Percentiles rank a stretch among this genome's conserved stretches.
Conservation (phyloP, 2,329 filamentous ascomycete species). For the Trichoderma brevicompactum region DNA sequence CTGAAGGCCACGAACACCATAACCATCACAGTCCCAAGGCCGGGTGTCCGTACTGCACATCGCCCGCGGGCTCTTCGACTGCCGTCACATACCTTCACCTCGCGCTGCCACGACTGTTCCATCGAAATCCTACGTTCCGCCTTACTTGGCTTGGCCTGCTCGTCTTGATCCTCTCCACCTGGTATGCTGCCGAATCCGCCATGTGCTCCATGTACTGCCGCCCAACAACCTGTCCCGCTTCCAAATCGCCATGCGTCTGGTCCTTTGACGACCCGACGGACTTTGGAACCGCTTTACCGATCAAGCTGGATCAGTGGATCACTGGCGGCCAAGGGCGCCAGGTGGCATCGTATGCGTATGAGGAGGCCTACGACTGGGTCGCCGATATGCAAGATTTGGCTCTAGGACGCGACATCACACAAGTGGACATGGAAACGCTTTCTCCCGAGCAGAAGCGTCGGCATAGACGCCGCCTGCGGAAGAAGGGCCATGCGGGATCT, state of each 20-base stretch:
- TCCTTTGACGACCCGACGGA: conserved; percentile 60
- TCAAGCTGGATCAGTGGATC: conserved; percentile 66
- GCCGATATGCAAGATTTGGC: conserved; percentile 55
- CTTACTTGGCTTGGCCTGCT: conserved; percentile 55
- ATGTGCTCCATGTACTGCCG: conserved; percentile 61
- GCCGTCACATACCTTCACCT: conserved; percentile 47
- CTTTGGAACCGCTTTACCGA: conserved; percentile 63
- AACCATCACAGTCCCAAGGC: conserved; percentile 8
- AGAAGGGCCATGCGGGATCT: conserved; percentile 49
- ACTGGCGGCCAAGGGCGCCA: conserved; percentile 56
- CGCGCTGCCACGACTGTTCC: conserved; percentile 54
- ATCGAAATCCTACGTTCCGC: conserved; percentile 48
- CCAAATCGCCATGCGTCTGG: conserved; percentile 54
- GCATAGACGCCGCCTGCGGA: conserved; percentile 55
- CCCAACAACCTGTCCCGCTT: conserved; percentile 52
- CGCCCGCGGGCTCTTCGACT: conserved; percentile 24
- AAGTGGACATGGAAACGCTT: conserved; percentile 50
- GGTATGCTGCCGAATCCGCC: conserved; percentile 58
- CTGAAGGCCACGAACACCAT: conserved; percentile 30
- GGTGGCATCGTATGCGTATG: conserved; percentile 43
- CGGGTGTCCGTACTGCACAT: conserved; percentile 32
- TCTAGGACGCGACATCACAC: conserved; percentile 51
- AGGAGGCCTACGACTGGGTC: conserved; percentile 52
- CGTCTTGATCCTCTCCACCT: conserved; percentile 51
- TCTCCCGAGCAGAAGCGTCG: conserved; percentile 53